Base-by-base conservation (phyloP, 306 rosid species). In the Dryas drummondii region DNA sequence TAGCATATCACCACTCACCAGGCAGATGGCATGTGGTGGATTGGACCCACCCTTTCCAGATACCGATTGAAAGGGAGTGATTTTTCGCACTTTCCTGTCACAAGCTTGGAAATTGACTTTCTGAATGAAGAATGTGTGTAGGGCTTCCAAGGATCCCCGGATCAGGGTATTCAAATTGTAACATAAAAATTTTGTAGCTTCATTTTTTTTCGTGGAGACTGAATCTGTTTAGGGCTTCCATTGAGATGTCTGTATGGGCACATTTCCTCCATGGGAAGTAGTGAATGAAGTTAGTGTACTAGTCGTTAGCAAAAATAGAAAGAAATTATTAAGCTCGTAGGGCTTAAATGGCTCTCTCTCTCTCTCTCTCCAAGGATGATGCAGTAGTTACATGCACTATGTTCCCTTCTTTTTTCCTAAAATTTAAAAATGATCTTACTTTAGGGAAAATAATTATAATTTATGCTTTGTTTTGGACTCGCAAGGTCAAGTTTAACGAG, bases 211-310 rank as follows among this genome's bases (percentile, higher is more conserved):
- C 50, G 7, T 64, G 71, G 83, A 69, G 65, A 57, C 47, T 76
- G 81, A 81, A 76, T 82, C 58, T 41, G 62, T 45, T 82, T 77
- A 68, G 80, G 84, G 80, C 78, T 79, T 79, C 83, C 75, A 70
- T 76, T 75, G 68, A 52, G 86, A 78, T 64, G 42, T 57, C 51
- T 76, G 54, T 84, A 82, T 50, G 76, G 60, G 75, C 78, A 69
- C 75, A 81, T 72, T 77, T 79, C 17, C 77, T 87, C 75, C 77
- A 55, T 61, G 78, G 67, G 78, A 84, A 80, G 76, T 74, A 72
- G 81, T 48, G 77, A 71, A 82, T 27, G 72, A 74, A 70, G 72
- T 26, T 58, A 57, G 46, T 45, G n/a, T 26, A 13, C 14, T 22
- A 42, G 41, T 52, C 56, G 5, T 52, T 15, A 3, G 14, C 15